These are phyloP conservation scores for Cyclocybe cylindracea DNA, from an alignment of 768 basidiomycete genomes.

Conservation along the genomic window DNA sequence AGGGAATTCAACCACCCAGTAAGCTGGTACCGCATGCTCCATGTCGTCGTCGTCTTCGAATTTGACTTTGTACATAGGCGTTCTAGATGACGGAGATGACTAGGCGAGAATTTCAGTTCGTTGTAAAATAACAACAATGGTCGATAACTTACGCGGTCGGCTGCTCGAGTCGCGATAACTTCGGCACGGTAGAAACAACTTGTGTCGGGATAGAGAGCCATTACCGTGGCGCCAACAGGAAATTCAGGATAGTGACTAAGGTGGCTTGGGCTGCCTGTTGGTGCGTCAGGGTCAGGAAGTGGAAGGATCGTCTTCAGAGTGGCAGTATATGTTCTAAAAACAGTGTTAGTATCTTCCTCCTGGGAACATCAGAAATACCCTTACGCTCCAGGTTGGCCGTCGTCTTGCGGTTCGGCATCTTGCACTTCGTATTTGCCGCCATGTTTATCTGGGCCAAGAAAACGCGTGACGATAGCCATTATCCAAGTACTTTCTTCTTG, in stretches of 20 bases:
- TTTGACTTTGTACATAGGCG: slow-evolving; percentile 72
- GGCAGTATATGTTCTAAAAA: slow-evolving; percentile 63
- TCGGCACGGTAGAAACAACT: slow-evolving; percentile 90
- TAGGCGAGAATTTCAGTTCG: slow-evolving; percentile 10
- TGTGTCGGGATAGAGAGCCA: slow-evolving; percentile 90
- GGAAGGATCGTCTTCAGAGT: slow-evolving; percentile 75
- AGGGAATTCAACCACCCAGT: slow-evolving; percentile 85
- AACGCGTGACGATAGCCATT: slow-evolving; percentile 71
- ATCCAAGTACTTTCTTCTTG: slow-evolving; percentile 74
- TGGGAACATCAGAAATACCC: slow-evolving; percentile 15
- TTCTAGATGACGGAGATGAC: slow-evolving; percentile 43
- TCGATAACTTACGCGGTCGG: slow-evolving; percentile 31
- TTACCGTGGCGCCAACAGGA: slow-evolving; percentile 67
- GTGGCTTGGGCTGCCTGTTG: slow-evolving; percentile 60
- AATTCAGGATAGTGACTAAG: slow-evolving; percentile 74
- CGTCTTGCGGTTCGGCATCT: slow-evolving; percentile 82
- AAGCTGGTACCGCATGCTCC: slow-evolving; percentile 73
- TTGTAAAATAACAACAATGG: background rate
- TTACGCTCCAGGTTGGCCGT: slow-evolving; percentile 68
- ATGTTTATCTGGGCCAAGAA: slow-evolving; percentile 72
- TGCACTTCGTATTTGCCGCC: slow-evolving; percentile 78
- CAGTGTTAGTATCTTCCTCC: slow-evolving; percentile 2
- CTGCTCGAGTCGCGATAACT: slow-evolving; percentile 66
- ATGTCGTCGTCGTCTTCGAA: slow-evolving; percentile 91
- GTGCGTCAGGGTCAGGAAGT: slow-evolving; percentile 71